Evolutionary conservation across 345 rosid genomes (phyloP).

Genomic region (Abelmoschus esculentus): DNA sequence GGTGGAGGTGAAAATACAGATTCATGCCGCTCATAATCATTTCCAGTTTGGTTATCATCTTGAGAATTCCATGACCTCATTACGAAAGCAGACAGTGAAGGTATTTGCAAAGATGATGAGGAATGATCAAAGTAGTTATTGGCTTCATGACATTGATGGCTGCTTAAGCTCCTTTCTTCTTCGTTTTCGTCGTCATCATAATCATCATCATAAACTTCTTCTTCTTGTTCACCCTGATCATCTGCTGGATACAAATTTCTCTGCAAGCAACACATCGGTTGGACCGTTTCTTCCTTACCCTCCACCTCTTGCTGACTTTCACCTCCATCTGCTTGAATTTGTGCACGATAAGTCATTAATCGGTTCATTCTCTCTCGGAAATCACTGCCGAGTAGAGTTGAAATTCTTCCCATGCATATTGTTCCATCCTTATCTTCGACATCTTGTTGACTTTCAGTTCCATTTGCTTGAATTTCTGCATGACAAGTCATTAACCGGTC

Average conservation of each 20-base stretch:
- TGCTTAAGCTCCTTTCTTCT: slow-evolving; percentile 22
- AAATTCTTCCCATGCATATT: background rate
- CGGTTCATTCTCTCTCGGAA: slow-evolving; percentile 46
- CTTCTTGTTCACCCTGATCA: background rate
- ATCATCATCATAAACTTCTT: background rate
- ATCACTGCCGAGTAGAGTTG: background rate
- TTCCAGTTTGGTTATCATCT: slow-evolving; percentile 30
- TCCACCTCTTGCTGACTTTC: slow-evolving; percentile 20
- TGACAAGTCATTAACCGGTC: slow-evolving; percentile 54
- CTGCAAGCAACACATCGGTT: slow-evolving; percentile 21
- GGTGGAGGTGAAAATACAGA: slow-evolving; percentile 24
- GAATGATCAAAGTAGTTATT: slow-evolving; percentile 36
- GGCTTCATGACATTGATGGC: slow-evolving; percentile 32
- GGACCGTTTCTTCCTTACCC: slow-evolving; percentile 24
- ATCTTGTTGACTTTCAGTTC: slow-evolving; percentile 17
- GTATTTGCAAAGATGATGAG: slow-evolving; percentile 28
- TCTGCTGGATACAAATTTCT: slow-evolving; percentile 8
- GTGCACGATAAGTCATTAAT: slow-evolving; percentile 44
- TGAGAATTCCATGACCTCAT: slow-evolving; percentile 41
- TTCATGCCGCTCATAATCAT: slow-evolving; percentile 27
- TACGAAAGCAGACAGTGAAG: slow-evolving; percentile 22
- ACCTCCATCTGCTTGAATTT: slow-evolving; percentile 26
- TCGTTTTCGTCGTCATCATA: slow-evolving; percentile 18
- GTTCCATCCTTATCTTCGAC: slow-evolving; percentile 23
- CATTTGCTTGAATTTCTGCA: slow-evolving; percentile 29